Evolutionary conservation across 2,329 filamentous ascomycete species (phyloP), one percentile per base, ranked within the genome.

Genomic region (Cercospora citrullina): DNA sequence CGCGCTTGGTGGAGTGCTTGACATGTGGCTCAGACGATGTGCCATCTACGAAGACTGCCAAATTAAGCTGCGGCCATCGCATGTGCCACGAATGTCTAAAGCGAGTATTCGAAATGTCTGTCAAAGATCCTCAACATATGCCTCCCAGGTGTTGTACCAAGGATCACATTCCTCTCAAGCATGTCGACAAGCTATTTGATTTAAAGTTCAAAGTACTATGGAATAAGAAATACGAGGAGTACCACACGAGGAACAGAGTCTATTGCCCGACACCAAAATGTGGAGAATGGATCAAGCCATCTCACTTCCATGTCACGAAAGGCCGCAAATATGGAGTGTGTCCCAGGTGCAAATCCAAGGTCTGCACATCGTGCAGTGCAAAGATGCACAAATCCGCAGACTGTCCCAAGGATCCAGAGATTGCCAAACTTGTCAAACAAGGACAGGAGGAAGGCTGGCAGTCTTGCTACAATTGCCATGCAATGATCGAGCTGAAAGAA

Each of bases 151-250:
- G 93, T 79, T 97, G 93, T 79, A 90, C 87, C 3, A 75, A 85
- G 21, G 87, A 92, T 12, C 86, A 87, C 72, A 96, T 96, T 67
- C 88, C 90, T 0, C 81, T 93, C 6, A 89, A 88, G 72, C 88
- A 93, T 76, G 93, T 94, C 30, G 91, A 94, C 12, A 85, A 85
- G 26, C 82, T 95, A 7, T 93, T 96, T 75, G 87, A 91, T 75
- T 77, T 84, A 66, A 84, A 85, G 63, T 94, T 95, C 83, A 94
- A 95, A 81, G 87, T 84, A 72, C 84, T 83, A 1, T 96, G 92
- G 92, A 94, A 95, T 77, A 86, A 85, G 67, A 94, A 93, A 75
- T 95, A 90, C 75, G 84, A 89, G 73, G 91, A 96, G 77, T 92
- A 87, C 74, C 90, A 90, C 4, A 89, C 90, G 0, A 87, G 86